Evolutionary conservation across 345 rosid species (phyloP).

Genomic region (Clarkia xantiana): DNA sequence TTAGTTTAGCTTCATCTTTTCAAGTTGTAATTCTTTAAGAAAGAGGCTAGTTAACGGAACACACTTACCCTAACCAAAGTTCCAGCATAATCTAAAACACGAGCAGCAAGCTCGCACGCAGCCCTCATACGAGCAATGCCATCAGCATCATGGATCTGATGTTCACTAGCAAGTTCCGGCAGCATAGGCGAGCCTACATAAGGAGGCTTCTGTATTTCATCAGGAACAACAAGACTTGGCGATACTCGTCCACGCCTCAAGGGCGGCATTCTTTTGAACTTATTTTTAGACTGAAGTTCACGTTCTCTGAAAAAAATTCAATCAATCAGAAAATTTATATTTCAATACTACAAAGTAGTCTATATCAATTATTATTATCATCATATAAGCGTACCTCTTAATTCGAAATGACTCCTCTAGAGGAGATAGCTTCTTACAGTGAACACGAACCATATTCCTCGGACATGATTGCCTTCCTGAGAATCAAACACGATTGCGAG

Average conservation of each 20-base stretch:
- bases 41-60: not conserved
- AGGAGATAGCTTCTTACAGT: slow-evolving; percentile 39
- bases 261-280: slow-evolving; percentile 40
- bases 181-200: slow-evolving; percentile 37
- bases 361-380: slow-evolving; percentile 16
- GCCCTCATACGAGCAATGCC: slow-evolving; percentile 63
- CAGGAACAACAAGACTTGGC: slow-evolving; percentile 66
- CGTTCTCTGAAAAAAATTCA: slow-evolving; percentile 31
- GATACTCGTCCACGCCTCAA: slow-evolving; percentile 76
- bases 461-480: slow-evolving; percentile 4
- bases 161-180: slow-evolving; percentile 52
- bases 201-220: slow-evolving; percentile 66
- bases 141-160: slow-evolving; percentile 64
- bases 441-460: slow-evolving; percentile 15
- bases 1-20: too few species aligned
- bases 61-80: slow-evolving; percentile 57
- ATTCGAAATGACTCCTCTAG: slow-evolving; percentile 69
- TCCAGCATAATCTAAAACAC: slow-evolving; percentile 63
- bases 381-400: slow-evolving; percentile 25
- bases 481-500: not conserved
- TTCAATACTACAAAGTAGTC: not conserved
- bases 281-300: slow-evolving; percentile 27
- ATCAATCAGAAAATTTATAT: not conserved
- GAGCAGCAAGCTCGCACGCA: slow-evolving; percentile 89
- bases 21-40: too few species aligned